phyloP scores from a whole-genome alignment of 331 rosid genomes.

The Malus hybrid region DNA sequence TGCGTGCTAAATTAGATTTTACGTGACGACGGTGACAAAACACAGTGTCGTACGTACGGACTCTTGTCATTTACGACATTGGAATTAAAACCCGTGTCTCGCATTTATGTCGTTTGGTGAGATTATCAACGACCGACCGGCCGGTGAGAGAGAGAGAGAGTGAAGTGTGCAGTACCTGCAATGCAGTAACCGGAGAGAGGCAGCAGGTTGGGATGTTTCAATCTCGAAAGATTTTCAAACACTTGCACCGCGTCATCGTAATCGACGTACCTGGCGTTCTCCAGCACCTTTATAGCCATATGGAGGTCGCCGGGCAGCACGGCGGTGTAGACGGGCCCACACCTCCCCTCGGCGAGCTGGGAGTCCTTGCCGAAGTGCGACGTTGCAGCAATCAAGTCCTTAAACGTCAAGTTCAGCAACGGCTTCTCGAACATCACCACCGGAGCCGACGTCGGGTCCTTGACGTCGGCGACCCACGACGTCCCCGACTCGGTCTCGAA shows the following conservation, averaged over 20 bases:
- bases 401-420: constrained; percentile 63
- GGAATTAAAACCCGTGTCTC: constrained; percentile 28
- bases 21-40: constrained; percentile 17
- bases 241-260: constrained; percentile 47
- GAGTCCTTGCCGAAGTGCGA: constrained; percentile 93
- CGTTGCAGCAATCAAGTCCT: constrained; percentile 87
- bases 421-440: constrained; percentile 98
- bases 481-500: constrained; percentile 88
- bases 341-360: constrained; percentile 74
- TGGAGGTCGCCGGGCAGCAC: constrained; percentile 78
- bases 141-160: no score
- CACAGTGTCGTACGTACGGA: not conserved
- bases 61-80: constrained; percentile 12
- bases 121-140: not conserved
- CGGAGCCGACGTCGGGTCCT: constrained; percentile 71
- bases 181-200: constrained; percentile 94
- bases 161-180: constrained; percentile 51
- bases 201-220: constrained; percentile 76
- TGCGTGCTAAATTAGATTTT: constrained; percentile 11
- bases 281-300: constrained; percentile 90
- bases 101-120: constrained; percentile 29
- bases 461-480: constrained; percentile 89
- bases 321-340: constrained; percentile 91
- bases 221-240: constrained; percentile 48
- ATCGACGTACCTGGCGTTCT: constrained; percentile 54